Percentiles rank a stretch among this genome's conserved stretches.
These are phyloP conservation scores for Epichloe amarillans DNA, from an alignment of 2,329 filamentous ascomycete genomes.

Conservation along the genomic window DNA sequence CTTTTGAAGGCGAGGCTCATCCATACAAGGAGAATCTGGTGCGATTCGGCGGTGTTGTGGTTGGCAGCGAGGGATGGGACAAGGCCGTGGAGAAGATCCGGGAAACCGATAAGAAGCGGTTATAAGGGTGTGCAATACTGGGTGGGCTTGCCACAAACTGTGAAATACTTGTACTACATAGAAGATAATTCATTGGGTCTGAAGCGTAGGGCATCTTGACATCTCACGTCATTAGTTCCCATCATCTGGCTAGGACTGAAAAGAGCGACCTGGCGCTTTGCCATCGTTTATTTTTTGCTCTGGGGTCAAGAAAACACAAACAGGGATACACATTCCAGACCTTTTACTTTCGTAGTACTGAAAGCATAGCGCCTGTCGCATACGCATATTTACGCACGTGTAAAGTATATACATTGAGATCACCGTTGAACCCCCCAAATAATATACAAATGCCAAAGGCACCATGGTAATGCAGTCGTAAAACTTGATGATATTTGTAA, in stretches of 20 bases:
- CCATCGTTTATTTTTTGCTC: too few species aligned
- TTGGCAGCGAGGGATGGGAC: slow-evolving; percentile 41
- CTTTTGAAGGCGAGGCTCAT: slow-evolving; percentile 84
- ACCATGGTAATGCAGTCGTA: not conserved
- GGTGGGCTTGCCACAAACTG: not conserved
- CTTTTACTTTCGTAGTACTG: not conserved
- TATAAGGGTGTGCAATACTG: slow-evolving; percentile 24
- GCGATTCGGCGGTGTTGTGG: slow-evolving; percentile 48
- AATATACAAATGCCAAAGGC: not conserved
- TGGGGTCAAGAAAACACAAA: too few species aligned
- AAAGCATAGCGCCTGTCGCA: not conserved
- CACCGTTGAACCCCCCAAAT: not conserved
- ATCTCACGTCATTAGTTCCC: not conserved
- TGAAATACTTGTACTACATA: not conserved
- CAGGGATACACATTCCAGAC: not conserved
- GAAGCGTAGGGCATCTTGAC: not conserved
- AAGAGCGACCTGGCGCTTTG: too few species aligned
- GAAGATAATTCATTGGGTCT: not conserved
- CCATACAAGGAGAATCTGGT: slow-evolving; percentile 85
- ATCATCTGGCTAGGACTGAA: too few species aligned
- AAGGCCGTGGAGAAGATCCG: slow-evolving; percentile 36
- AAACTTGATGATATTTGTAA: not conserved
- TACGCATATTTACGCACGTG: not conserved
- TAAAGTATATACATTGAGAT: not conserved
- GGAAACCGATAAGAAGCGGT: slow-evolving; percentile 33